phyloP scores from a whole-genome alignment of 371 early-diverging fungal genomes.

The Choanephora cucurbitarum region DNA sequence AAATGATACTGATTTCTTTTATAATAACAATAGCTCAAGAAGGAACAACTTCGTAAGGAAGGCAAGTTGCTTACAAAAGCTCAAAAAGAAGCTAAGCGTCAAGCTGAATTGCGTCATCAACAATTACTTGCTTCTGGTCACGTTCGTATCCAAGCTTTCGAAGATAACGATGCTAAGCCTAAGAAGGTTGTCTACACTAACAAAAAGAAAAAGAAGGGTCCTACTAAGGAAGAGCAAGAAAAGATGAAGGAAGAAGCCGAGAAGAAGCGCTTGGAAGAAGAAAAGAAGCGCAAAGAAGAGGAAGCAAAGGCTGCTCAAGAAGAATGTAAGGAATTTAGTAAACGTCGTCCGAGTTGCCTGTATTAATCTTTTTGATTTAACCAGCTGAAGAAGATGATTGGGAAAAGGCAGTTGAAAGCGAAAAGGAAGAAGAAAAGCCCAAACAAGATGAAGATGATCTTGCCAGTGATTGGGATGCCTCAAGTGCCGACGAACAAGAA shows the following conservation, averaged over 20 bases:
- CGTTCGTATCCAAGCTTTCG: constrained; percentile 80
- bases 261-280: constrained; percentile 44
- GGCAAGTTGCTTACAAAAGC: constrained; percentile 93
- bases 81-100: constrained; percentile 87
- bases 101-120: constrained; percentile 73
- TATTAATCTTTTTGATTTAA: no score
- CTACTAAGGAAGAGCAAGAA: constrained; percentile 41
- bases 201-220: constrained; percentile 59
- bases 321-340: constrained; percentile 39
- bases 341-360: no score
- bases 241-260: constrained; percentile 42
- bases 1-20: not conserved
- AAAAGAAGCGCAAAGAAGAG: constrained; percentile 47
- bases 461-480: constrained; percentile 71
- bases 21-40: constrained; percentile 56
- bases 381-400: constrained; percentile 46
- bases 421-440: constrained; percentile 36
- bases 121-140: constrained; percentile 77
- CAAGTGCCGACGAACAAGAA: constrained; percentile 53
- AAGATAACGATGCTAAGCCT: constrained; percentile 40
- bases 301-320: constrained; percentile 41
- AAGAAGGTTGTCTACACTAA: constrained; percentile 58
- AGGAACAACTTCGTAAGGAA: constrained; percentile 88
- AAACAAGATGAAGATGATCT: constrained; percentile 42
- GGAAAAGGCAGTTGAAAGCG: constrained; percentile 54